Percentiles rank a stretch among this genome's conserved stretches.
phyloP scores from a whole-genome alignment of 2,329 filamentous ascomycete genomes.

The Aureobasidium zeae region DNA sequence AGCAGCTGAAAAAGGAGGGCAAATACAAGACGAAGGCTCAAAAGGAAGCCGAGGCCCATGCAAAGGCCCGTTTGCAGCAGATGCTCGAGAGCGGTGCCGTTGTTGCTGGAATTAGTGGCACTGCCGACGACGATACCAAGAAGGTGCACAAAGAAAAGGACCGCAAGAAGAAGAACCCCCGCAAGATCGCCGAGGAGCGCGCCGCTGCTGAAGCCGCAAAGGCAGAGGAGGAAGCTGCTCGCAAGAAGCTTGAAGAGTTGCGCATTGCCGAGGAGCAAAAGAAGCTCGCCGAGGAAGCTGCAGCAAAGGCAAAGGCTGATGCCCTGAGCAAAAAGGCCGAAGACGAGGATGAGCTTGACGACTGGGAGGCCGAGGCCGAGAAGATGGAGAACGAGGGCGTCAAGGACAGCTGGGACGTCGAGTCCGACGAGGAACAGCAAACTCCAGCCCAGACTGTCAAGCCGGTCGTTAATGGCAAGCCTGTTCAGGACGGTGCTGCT shows the following conservation, averaged over 20 bases:
- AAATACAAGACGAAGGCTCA: constrained; percentile 82
- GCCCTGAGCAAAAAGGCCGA: constrained; percentile 58
- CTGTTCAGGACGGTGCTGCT: constrained; percentile 23
- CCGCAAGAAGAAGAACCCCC: constrained; percentile 65
- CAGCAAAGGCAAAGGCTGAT: constrained; percentile 58
- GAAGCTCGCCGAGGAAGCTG: constrained; percentile 68
- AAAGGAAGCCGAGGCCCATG: constrained; percentile 68
- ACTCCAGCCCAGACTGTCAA: constrained; percentile 35
- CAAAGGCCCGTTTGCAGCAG: constrained; percentile 72
- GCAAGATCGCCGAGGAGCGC: constrained; percentile 50
- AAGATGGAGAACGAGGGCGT: constrained; percentile 65
- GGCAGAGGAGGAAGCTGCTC: constrained; percentile 44
- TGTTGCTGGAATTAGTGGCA: constrained; percentile 47
- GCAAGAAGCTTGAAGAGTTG: constrained; percentile 47
- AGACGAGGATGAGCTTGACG: constrained; percentile 59
- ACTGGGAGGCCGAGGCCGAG: constrained; percentile 79
- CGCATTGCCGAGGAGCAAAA: constrained; percentile 53
- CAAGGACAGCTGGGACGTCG: constrained; percentile 93
- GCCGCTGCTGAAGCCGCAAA: constrained; percentile 25
- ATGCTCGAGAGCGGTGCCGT: constrained; percentile 69
- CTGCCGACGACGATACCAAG: constrained; percentile 59
- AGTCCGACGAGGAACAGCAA: constrained; percentile 63
- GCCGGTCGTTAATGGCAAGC: constrained; percentile 29
- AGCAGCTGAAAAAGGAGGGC: constrained; percentile 79
- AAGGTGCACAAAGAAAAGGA: constrained; percentile 68